Percentiles rank a stretch among this genome's conserved stretches.
Evolutionary conservation across 2,329 filamentous ascomycete species (phyloP).

Genomic region (Venturia asperata): DNA sequence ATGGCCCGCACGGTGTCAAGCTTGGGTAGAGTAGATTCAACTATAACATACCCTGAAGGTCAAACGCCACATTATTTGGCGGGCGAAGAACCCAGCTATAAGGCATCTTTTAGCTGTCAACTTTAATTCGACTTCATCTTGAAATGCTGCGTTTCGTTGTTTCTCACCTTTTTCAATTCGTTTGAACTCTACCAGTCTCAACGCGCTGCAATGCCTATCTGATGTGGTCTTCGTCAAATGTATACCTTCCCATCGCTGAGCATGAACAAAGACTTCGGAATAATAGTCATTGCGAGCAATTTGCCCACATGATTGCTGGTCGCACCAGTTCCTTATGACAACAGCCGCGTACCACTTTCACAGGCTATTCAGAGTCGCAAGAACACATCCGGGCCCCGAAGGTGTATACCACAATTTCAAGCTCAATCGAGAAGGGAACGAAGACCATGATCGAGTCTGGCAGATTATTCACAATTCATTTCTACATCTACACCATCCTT

Average conservation of each 20-base stretch:
- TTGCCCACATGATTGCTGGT: too few species aligned
- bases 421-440: too few species aligned
- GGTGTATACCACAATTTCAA: too few species aligned
- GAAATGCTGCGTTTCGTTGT: background rate
- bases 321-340: too few species aligned
- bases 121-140: constrained; percentile 8
- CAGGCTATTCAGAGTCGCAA: too few species aligned
- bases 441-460: background rate
- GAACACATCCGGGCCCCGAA: too few species aligned
- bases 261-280: too few species aligned
- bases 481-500: background rate
- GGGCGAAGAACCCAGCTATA: background rate
- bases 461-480: background rate
- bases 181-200: background rate
- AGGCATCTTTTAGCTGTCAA: background rate
- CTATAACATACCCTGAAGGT: background rate
- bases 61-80: background rate
- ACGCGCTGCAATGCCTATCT: too few species aligned
- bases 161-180: background rate
- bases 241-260: background rate
- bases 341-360: too few species aligned
- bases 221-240: background rate
- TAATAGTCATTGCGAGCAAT: too few species aligned
- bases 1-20: background rate
- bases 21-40: background rate